phyloP scores from a whole-genome alignment of 2,329 filamentous ascomycete species.

The Calonectria fujianensis region DNA sequence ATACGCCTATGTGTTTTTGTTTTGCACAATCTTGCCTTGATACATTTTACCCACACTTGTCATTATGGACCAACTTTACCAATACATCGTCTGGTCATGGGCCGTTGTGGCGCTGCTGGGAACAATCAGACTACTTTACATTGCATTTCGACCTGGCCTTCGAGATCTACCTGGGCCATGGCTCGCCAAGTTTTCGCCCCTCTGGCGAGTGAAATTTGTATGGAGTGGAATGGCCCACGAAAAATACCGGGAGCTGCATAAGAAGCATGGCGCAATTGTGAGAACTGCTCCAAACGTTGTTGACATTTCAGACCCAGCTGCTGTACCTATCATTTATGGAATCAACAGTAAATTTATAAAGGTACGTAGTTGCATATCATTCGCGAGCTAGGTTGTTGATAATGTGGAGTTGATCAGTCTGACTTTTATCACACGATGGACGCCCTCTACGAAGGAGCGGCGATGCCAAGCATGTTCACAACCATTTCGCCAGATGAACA shows the following conservation, averaged over 20 bases:
- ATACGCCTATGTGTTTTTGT: background rate
- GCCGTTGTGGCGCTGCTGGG: background rate
- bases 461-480: conserved; percentile 15
- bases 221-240: conserved; percentile 4
- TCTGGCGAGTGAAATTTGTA: conserved; percentile 14
- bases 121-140: background rate
- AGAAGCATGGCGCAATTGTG: conserved; percentile 44
- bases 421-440: conserved; percentile 7
- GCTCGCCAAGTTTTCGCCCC: background rate
- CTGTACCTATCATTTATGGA: conserved; percentile 49
- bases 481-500: background rate
- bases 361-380: background rate
- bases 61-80: background rate
- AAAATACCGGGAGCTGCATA: conserved; percentile 20
- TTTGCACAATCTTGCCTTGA: background rate
- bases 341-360: conserved; percentile 16
- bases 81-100: background rate
- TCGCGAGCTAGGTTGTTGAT: background rate
- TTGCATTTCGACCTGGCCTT: background rate
- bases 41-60: background rate
- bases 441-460: background rate
- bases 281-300: conserved; percentile 47
- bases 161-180: conserved; percentile 10
- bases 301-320: conserved; percentile 39
- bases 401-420: background rate